These are phyloP conservation scores for Monosporozyma yasuniensis DNA, from an alignment of 805 yeast species.

Conservation along the genomic window DNA sequence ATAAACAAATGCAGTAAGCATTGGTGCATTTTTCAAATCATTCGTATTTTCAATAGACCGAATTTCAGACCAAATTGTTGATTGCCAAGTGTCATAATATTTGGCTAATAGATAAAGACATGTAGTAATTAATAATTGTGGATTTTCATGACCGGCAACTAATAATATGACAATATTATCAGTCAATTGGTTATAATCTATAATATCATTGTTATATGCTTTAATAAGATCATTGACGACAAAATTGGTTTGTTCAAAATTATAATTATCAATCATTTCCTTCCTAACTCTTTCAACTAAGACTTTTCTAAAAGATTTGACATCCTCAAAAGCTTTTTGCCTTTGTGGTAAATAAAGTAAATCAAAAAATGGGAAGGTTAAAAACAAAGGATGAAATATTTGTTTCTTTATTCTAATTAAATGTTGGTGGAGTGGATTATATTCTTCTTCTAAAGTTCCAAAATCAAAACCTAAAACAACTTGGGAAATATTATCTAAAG, in stretches of 20 bases:
- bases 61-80: conserved; percentile 40
- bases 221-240: conserved; percentile 36
- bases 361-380: conserved; percentile 50
- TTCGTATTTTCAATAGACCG: conserved; percentile 18
- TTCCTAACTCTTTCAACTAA: conserved; percentile 31
- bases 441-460: conserved; percentile 29
- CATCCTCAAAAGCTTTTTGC: conserved; percentile 35
- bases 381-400: conserved; percentile 45
- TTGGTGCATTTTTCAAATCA: conserved; percentile 45
- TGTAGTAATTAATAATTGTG: conserved; percentile 43
- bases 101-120: conserved; percentile 41
- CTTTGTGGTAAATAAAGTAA: conserved; percentile 41
- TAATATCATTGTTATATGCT: conserved; percentile 31
- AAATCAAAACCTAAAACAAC: conserved; percentile 44
- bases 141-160: conserved; percentile 60
- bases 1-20: conserved; percentile 49
- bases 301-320: conserved; percentile 33
- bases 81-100: conserved; percentile 35
- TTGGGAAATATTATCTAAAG: conserved; percentile 43
- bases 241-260: conserved; percentile 29
- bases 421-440: conserved; percentile 32
- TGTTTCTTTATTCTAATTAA: conserved; percentile 40
- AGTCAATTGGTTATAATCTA: conserved; percentile 39
- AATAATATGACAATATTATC: conserved; percentile 48
- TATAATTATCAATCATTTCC: conserved; percentile 24